A percentile compares a stretch with the other conserved stretches of the same genome.
phyloP scores from a whole-genome alignment of 2,329 filamentous ascomycete species.

The Colletotrichum tabaci region DNA sequence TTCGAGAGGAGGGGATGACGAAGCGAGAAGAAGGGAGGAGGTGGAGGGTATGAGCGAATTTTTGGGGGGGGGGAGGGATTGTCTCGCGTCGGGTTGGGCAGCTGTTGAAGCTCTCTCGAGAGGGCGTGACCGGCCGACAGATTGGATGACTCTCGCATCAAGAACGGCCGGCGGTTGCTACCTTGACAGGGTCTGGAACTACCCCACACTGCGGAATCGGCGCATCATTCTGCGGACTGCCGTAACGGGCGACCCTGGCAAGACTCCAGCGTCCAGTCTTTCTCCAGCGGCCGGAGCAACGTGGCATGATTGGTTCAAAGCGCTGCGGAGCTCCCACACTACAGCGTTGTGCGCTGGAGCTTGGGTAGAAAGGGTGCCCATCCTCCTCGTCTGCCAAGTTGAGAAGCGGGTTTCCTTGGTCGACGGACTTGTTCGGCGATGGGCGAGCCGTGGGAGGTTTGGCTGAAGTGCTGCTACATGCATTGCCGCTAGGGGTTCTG shows the following conservation, averaged over 20 bases:
- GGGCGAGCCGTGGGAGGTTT: background rate
- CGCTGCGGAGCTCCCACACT: conserved; percentile 11
- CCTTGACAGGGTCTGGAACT: conserved; percentile 40
- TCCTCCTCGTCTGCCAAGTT: conserved; percentile 9
- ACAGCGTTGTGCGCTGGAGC: conserved; percentile 21
- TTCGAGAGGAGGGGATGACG: background rate
- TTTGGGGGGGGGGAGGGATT: background rate
- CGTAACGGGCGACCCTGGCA: conserved; percentile 38
- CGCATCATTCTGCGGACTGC: conserved; percentile 41
- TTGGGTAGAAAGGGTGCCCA: conserved; percentile 8
- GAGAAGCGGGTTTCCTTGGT: conserved; percentile 19
- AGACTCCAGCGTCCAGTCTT: conserved; percentile 4
- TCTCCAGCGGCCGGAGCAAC: conserved; percentile 16
- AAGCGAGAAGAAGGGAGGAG: background rate
- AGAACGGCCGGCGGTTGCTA: conserved; percentile 36
- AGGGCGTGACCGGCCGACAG: conserved; percentile 26
- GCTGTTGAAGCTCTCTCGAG: conserved; percentile 39
- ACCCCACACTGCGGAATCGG: conserved; percentile 43
- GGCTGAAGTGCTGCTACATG: background rate
- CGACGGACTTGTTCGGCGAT: conserved; percentile 15
- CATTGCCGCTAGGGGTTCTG: background rate
- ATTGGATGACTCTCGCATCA: conserved; percentile 42
- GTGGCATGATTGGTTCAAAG: conserved; percentile 10
- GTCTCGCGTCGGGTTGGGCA: conserved; percentile 28
- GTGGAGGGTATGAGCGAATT: conserved; percentile 36